Conservation (phyloP, 2,329 filamentous ascomycete species). For the Gaeumannomyces sp. region DNA sequence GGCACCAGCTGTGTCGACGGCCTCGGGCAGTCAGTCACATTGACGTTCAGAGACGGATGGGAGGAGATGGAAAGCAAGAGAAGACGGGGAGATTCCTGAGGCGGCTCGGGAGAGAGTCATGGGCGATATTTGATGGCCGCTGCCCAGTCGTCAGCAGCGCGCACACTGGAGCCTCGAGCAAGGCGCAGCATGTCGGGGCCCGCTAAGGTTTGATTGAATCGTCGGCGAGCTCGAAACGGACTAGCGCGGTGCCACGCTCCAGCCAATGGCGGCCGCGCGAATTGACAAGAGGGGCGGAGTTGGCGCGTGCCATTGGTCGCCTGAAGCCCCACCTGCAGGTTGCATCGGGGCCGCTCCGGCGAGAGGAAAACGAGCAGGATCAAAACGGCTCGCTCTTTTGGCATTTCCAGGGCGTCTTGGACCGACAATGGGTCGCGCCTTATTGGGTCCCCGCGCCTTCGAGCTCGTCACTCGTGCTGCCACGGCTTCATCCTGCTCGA, state of each 20-base stretch:
- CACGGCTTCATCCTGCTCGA: too few relatives aligned
- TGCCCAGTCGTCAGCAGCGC: too few relatives aligned
- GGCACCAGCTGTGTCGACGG: too few relatives aligned
- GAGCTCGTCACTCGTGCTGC: too few relatives aligned
- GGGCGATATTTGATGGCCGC: slow-evolving; percentile 26
- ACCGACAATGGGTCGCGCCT: too few relatives aligned
- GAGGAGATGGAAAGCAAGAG: slow-evolving; percentile 15
- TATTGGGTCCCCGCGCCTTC: too few relatives aligned
- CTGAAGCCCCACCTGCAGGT: neutral
- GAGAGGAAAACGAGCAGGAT: neutral
- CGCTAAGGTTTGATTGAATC: slow-evolving; percentile 4
- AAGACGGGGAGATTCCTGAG: slow-evolving; percentile 12
- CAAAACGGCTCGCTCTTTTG: too few relatives aligned
- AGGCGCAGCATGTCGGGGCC: neutral
- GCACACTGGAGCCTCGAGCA: neutral
- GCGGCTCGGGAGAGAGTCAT: slow-evolving; percentile 25
- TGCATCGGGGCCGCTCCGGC: neutral
- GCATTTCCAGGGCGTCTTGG: too few relatives aligned
- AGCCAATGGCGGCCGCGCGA: neutral
- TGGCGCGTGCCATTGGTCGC: neutral
- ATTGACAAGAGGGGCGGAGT: neutral
- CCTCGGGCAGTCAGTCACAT: too few relatives aligned
- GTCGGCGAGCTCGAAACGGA: slow-evolving; percentile 4
- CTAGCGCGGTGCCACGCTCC: neutral
- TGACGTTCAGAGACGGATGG: too few relatives aligned